phyloP scores from a whole-genome alignment of 1,284 basidiomycete species.

The Ganoderma multipileum region DNA sequence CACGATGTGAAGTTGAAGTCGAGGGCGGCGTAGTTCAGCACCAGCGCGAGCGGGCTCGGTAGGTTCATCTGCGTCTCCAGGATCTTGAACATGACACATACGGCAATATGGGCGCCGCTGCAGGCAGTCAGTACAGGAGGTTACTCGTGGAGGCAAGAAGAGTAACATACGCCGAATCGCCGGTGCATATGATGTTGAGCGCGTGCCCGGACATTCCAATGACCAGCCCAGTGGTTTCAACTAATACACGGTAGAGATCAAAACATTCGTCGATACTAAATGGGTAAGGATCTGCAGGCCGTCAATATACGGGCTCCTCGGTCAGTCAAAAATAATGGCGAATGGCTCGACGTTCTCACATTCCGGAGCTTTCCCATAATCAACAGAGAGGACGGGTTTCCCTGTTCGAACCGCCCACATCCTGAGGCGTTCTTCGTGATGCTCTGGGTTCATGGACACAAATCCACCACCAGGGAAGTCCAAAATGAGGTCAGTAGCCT shows the following conservation, averaged over 20 bases:
- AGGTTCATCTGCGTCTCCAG: conserved; percentile 70
- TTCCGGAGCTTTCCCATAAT: conserved; percentile 97
- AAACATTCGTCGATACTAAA: conserved; percentile 96
- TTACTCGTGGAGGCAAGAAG: conserved; percentile 13
- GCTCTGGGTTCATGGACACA: conserved; percentile 93
- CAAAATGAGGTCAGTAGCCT: conserved; percentile 82
- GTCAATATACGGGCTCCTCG: conserved; percentile 6
- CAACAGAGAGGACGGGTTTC: conserved; percentile 85
- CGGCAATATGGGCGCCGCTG: conserved; percentile 87
- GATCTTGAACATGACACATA: conserved; percentile 84
- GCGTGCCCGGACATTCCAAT: conserved; percentile 87
- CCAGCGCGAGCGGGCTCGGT: conserved; percentile 77
- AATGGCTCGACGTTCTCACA: conserved; percentile 57
- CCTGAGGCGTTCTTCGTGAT: conserved; percentile 94
- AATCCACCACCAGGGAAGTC: conserved; percentile 98
- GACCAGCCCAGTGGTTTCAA: conserved; percentile 79
- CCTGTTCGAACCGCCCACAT: conserved; percentile 85
- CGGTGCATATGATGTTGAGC: conserved; percentile 80
- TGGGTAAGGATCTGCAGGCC: conserved; percentile 83
- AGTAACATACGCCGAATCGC: conserved; percentile 88
- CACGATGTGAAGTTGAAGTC: conserved; percentile 98
- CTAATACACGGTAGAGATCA: conserved; percentile 85
- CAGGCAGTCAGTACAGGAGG: conserved; percentile 13
- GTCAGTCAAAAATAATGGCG: conserved; percentile 7
- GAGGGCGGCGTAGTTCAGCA: conserved; percentile 83